Evolutionary conservation across 495 filamentous ascomycete species (phyloP), one percentile per base, ranked within the genome.

Genomic region (Penicillium alfredii): DNA sequence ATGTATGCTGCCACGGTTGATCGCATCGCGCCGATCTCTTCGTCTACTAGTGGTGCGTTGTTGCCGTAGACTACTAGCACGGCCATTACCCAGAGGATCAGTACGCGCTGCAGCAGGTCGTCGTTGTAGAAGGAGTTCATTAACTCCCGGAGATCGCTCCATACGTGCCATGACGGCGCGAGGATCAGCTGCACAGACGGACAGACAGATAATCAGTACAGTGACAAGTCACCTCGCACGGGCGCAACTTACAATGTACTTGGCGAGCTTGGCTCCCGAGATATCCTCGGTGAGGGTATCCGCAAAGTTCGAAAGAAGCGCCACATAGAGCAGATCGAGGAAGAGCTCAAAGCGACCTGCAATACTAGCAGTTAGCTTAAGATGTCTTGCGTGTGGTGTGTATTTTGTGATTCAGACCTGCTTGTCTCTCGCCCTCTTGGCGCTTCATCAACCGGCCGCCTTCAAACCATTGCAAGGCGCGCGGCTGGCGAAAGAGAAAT

Each of bases 111-210:
- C 0, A 66, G 43, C 8, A 73, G 31, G 40, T 73, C 69, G 29
- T 73, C 66, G 42, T 66, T 72, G 41, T 65, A 68, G 55, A 70
- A 72, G 6, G 55, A 63, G 55, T 66, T 68, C 68, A 71, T 71
- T 25, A 69, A 35, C 40, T 66, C 66, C 34, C 61, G 61, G 3
- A 69, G 49, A 32, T 68, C 66, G 35, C 58, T 63, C 69, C 69
- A 73, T 6, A 69, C 51, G 20, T 70, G 60, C 69, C 69, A 69
- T 40, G 61, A 59, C 25, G 68, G 65, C 6, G 64, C 58, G 0
- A 67, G 49, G 28, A 64, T 63, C 0, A 68, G 51, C 53, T 65
- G 15, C 40, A 12, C n/a, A n/a, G n/a, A n/a, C n/a, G n/a, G n/a
- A n/a, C n/a, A n/a, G n/a, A n/a, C n/a, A n/a, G n/a, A n/a, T n/a